Percentiles rank a stretch among this genome's conserved stretches.
Conservation (phyloP, 805 yeast genomes). For the Kazachstania viticola region DNA sequence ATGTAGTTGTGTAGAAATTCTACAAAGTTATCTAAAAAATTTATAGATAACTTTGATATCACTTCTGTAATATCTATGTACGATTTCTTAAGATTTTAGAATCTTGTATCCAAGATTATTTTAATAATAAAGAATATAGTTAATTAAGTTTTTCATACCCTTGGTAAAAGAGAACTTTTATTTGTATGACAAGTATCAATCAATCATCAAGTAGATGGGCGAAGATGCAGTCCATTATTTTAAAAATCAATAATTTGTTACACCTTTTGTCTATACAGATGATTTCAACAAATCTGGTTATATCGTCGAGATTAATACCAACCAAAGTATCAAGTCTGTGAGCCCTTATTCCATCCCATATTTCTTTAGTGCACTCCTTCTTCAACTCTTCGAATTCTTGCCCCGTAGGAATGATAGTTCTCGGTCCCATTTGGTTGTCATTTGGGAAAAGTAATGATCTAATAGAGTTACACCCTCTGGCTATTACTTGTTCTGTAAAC, state of each 20-base stretch:
- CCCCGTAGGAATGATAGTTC: slow-evolving; percentile 31
- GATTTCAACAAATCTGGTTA: slow-evolving; percentile 17
- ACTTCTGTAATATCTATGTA: too few relatives aligned
- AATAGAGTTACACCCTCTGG: not conserved
- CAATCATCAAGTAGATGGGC: slow-evolving; percentile 16
- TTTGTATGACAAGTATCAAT: too few relatives aligned
- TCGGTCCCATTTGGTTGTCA: slow-evolving; percentile 40
- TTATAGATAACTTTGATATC: too few relatives aligned
- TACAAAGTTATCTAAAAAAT: too few relatives aligned
- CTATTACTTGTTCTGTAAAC: slow-evolving; percentile 10
- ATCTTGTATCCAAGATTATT: too few relatives aligned
- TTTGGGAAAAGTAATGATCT: slow-evolving; percentile 26
- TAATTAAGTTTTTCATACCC: too few relatives aligned
- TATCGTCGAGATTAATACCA: slow-evolving; percentile 14
- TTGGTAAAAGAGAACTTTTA: too few relatives aligned
- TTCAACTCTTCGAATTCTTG: slow-evolving; percentile 29
- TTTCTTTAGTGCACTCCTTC: slow-evolving; percentile 15
- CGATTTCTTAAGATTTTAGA: too few relatives aligned
- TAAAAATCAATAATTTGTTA: slow-evolving; percentile 34
- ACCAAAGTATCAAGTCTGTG: slow-evolving; percentile 9
- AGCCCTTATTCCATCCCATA: slow-evolving; percentile 14
- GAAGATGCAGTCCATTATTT: slow-evolving; percentile 32
- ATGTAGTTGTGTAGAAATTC: too few relatives aligned
- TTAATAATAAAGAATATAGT: too few relatives aligned
- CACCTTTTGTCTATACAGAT: slow-evolving; percentile 30